Evolutionary conservation across 257 asterid genomes (phyloP).

Genomic region (Nemophila menziesii): DNA sequence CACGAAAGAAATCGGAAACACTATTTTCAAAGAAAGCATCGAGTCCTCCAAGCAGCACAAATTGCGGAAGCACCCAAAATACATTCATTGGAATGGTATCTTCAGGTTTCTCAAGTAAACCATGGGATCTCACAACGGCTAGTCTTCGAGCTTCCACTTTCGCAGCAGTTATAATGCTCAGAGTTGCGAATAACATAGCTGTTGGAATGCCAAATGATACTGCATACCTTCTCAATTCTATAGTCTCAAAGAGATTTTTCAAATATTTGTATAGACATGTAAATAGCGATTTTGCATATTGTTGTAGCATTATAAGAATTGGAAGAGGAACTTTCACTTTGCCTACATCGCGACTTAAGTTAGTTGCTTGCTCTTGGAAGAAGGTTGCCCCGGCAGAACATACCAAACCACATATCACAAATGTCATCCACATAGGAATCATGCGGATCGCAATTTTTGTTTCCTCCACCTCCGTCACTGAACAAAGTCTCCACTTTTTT

Average conservation of each 20-base stretch:
- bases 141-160: not conserved
- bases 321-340: conserved; percentile 35
- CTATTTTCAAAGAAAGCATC: conserved; percentile 24
- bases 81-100: conserved; percentile 26
- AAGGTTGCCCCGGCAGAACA: conserved; percentile 41
- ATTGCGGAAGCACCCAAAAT: conserved; percentile 42
- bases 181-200: not conserved
- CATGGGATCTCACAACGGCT: not conserved
- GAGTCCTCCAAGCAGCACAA: conserved; percentile 29
- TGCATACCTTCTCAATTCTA: not conserved
- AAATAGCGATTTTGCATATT: conserved; percentile 10
- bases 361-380: conserved; percentile 35
- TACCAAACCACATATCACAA: conserved; percentile 24
- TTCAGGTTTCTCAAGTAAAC: conserved; percentile 22
- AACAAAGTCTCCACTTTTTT: conserved; percentile 29
- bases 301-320: conserved; percentile 2
- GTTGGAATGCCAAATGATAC: not conserved
- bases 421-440: conserved; percentile 19
- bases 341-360: conserved; percentile 27
- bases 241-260: not conserved
- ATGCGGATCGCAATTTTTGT: conserved; percentile 40
- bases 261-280: not conserved
- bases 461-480: conserved; percentile 37
- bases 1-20: conserved; percentile 12
- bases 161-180: not conserved